A percentile compares a stretch with the other conserved stretches of the same genome.
Evolutionary conservation across 768 basidiomycete genomes (phyloP).

Genomic region (Dacryopinax spathularia): DNA sequence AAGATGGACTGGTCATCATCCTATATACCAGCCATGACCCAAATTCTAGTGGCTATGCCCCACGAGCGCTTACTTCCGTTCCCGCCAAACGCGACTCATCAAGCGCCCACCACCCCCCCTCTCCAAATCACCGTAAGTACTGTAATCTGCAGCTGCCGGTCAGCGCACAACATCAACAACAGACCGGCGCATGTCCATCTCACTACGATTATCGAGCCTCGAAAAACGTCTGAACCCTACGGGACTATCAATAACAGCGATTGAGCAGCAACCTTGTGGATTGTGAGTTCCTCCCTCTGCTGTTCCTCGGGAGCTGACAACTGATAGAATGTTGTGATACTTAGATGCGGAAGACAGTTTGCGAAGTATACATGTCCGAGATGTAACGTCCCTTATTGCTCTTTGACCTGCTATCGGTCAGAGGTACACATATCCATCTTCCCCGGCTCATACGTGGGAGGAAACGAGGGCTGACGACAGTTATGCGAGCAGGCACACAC

Average conservation of each 20-base stretch:
- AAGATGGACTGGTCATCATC: too few species aligned
- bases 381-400: constrained; percentile 73
- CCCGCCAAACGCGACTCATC: background rate
- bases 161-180: background rate
- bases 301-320: constrained; percentile 2
- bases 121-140: too few species aligned
- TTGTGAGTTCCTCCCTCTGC: constrained; percentile 27
- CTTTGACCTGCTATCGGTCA: constrained; percentile 62
- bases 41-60: background rate
- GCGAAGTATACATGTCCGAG: constrained; percentile 69
- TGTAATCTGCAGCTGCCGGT: too few species aligned
- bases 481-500: constrained; percentile 37
- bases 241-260: constrained; percentile 24
- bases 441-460: too few species aligned
- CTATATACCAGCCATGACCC: too few species aligned
- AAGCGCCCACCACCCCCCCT: background rate
- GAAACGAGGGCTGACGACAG: background rate
- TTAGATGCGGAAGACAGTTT: constrained; percentile 59
- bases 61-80: background rate
- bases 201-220: background rate
- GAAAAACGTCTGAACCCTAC: background rate
- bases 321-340: too few species aligned
- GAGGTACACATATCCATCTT: constrained; percentile 32
- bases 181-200: background rate
- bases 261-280: constrained; percentile 28